Conservation (phyloP, 129 eudicot genomes). For the Arctium lappa region DNA sequence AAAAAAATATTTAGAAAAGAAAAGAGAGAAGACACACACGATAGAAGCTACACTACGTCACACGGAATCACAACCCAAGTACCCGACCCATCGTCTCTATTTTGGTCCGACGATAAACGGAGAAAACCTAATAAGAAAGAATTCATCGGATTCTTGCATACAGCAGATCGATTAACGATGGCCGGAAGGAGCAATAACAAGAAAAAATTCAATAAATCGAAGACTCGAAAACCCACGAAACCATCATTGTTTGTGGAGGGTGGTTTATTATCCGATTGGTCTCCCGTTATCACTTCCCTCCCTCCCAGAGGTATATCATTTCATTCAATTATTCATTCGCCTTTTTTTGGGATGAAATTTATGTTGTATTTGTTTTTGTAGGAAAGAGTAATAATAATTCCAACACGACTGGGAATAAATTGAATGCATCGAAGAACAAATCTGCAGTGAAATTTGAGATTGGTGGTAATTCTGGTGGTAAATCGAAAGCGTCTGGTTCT, state of each 20-base stretch:
- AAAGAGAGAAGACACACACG: neutral
- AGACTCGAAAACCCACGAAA: constrained; percentile 24
- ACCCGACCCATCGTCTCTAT: constrained; percentile 9
- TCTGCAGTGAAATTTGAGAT: constrained; percentile 37
- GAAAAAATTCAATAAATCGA: constrained; percentile 34
- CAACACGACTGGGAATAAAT: constrained; percentile 23
- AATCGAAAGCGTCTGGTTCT: constrained; percentile 26
- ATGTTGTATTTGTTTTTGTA: constrained; percentile 6
- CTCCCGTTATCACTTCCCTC: constrained; percentile 38
- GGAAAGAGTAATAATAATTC: constrained; percentile 27
- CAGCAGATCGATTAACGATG: constrained; percentile 28
- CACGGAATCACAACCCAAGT: neutral
- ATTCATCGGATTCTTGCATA: neutral
- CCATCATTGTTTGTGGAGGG: constrained; percentile 63
- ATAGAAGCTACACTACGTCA: neutral
- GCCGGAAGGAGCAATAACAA: constrained; percentile 45
- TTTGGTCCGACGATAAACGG: constrained; percentile 6
- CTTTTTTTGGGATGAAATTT: neutral
- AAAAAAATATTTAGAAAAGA: neutral
- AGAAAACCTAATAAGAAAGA: neutral
- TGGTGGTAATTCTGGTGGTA: constrained; percentile 24
- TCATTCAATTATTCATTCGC: neutral
- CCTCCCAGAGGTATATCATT: constrained; percentile 51
- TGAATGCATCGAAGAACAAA: constrained; percentile 26
- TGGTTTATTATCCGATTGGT: constrained; percentile 71